Conservation (phyloP, 2,329 filamentous ascomycete genomes). For the Diplodia intermedia region DNA sequence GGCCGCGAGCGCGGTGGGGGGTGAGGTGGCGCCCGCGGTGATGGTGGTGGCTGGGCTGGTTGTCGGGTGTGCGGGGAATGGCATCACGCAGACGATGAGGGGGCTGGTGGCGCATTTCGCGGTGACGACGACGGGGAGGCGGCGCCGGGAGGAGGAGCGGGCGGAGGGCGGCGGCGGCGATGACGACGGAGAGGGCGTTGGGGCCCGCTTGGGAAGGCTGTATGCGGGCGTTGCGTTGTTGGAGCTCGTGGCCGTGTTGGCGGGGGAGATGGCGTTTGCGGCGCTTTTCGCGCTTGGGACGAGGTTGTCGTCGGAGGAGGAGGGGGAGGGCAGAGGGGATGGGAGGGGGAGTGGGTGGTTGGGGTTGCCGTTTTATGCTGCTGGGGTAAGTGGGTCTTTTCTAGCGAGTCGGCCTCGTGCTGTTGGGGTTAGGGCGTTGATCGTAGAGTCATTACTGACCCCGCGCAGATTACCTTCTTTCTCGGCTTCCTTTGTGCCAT, state of each 20-base stretch:
- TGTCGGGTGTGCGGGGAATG: conserved; percentile 8
- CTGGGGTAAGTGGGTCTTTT: conserved; percentile 15
- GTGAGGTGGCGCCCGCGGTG: background rate
- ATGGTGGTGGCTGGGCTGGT: conserved; percentile 1
- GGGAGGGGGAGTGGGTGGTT: conserved; percentile 11
- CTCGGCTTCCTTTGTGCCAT: background rate
- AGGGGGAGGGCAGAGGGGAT: background rate
- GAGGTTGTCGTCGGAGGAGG: background rate
- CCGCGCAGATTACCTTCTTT: conserved; percentile 19
- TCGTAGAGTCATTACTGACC: background rate
- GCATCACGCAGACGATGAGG: conserved; percentile 30
- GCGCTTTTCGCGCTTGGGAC: conserved; percentile 15
- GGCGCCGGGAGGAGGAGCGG: too few species aligned
- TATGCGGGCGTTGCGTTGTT: conserved; percentile 24
- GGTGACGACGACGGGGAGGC: too few species aligned
- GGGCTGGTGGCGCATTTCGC: conserved; percentile 27
- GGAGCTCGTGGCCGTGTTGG: conserved; percentile 20
- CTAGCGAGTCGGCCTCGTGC: background rate
- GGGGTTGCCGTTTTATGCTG: conserved; percentile 29
- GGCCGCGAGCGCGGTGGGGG: background rate
- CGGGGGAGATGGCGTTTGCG: conserved; percentile 26
- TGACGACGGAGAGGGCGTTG: background rate
- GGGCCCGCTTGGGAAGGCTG: background rate
- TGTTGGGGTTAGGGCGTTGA: background rate
- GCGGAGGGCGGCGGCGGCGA: background rate